These are phyloP conservation scores for Fusarium sp. DNA, from an alignment of 2,329 filamentous ascomycete species.

Conservation along the genomic window DNA sequence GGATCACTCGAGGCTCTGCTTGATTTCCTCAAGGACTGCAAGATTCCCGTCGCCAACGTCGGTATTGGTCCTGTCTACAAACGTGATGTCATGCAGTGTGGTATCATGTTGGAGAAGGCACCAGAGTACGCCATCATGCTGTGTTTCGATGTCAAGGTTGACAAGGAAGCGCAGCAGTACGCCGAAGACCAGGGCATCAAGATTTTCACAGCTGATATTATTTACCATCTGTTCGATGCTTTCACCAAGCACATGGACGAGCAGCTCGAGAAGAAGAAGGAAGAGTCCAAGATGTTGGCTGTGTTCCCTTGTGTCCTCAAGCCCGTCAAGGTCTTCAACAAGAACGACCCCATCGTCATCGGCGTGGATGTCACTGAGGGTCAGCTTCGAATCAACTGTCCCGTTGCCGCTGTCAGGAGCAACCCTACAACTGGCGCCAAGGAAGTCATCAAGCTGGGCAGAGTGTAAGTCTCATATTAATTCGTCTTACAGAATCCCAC, in stretches of 20 bases:
- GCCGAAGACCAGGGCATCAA: constrained; percentile 96
- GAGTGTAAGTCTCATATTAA: constrained; percentile 81
- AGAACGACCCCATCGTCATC: constrained; percentile 94
- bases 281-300: constrained; percentile 93
- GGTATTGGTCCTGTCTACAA: constrained; percentile 98
- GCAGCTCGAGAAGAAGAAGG: constrained; percentile 91
- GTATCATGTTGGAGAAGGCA: constrained; percentile 95
- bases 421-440: constrained; percentile 85
- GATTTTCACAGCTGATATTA: constrained; percentile 98
- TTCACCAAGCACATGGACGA: constrained; percentile 96
- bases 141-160: constrained; percentile 99
- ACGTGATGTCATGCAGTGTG: constrained; percentile 95
- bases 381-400: constrained; percentile 87
- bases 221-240: constrained; percentile 97
- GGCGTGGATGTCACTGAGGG: constrained; percentile 97
- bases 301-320: constrained; percentile 96
- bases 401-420: constrained; percentile 87
- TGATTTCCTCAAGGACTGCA: constrained; percentile 94
- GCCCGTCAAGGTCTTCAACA: constrained; percentile 97
- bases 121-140: constrained; percentile 99
- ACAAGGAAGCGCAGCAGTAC: constrained; percentile 93
- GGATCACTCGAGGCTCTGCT: constrained; percentile 96
- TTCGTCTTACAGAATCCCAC: constrained; percentile 42
- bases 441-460: constrained; percentile 86
- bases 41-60: constrained; percentile 98